Base-by-base conservation (phyloP, 169 alveolate species). In the Eimeria sp. region DNA sequence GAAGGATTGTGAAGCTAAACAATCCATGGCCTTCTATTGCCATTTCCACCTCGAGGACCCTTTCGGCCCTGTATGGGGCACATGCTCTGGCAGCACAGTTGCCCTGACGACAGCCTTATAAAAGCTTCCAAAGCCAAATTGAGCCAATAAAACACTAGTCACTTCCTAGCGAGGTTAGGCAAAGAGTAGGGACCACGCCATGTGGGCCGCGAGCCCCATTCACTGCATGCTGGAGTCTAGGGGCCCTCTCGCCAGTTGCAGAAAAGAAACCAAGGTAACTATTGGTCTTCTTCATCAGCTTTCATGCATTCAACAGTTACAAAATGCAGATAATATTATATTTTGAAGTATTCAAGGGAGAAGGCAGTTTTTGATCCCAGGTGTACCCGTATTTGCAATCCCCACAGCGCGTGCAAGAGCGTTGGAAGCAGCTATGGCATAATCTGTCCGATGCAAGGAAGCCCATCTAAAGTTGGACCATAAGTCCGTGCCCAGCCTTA, bases 201-300 rank as follows among this genome's bases (percentile, higher is more conserved):
- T 75, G 86, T 75, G 86, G 86, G 86, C 63, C 86, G 40, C 40
- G 45, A 75, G 86, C 86, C 86, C 86, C 86, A 47, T 67, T 7
- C 47, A 67, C 30, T 75, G 86, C 86, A 75, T 75, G 86, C 86
- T 75, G 43, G 30, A 25, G 34, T 18, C 40, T 0, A 25, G 58
- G 86, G 86, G 86, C 40, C 63, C 86, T 61, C 47, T 67, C 78
- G 20, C 78, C 78, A 16, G 49, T 7, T 18, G 47, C 49, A 13
- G 49, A 0, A 45, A 25, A 5, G n/a, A 61, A 20, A 20, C 75
- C 9, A 27, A 1, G 4, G 78, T 27, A 67, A 67, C 78, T 45
- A 47, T 11, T 67, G 78, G 78, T 67, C 78, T 67, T 27, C 47
- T 11, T 5, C 47, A 6, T 11, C 43, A 27, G 22, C 11, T 27